Conservation (phyloP, 164 flowering plant species). For the Vitis riparia region DNA sequence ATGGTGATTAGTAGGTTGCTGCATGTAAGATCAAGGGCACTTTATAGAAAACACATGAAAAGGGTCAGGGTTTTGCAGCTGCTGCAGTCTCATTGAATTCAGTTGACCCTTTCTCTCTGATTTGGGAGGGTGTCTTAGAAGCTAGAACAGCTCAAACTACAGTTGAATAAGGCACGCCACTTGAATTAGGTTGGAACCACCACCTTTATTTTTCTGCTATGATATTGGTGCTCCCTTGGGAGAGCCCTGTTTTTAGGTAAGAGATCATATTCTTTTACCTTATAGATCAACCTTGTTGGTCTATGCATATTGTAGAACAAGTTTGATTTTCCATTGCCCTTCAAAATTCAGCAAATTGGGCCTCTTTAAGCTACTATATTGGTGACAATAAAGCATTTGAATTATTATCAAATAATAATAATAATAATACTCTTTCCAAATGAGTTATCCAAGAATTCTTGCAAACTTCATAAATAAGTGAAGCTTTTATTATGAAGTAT, state of each 20-base stretch:
- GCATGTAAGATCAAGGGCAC: constrained; percentile 13
- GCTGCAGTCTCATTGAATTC: constrained; percentile 3
- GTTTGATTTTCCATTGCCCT: background rate
- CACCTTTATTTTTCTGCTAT: constrained; percentile 1
- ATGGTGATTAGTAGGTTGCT: constrained; percentile 10
- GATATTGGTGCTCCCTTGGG: background rate
- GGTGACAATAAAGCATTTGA: too few relatives aligned
- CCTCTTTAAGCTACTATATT: too few relatives aligned
- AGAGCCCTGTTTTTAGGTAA: background rate
- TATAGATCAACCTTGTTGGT: too few relatives aligned
- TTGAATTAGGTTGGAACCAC: constrained; percentile 13
- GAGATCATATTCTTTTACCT: too few relatives aligned
- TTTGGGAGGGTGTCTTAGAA: constrained; percentile 8
- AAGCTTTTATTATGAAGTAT: too few relatives aligned
- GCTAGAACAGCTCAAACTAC: constrained; percentile 23
- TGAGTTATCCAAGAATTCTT: too few relatives aligned
- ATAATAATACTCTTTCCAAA: too few relatives aligned
- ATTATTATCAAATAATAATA: too few relatives aligned
- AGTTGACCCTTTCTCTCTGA: background rate
- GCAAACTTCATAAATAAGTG: too few relatives aligned
- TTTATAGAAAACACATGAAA: constrained; percentile 6
- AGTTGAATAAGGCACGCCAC: constrained; percentile 26
- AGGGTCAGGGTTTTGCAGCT: background rate
- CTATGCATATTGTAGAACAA: background rate
- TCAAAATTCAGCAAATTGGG: too few relatives aligned